These are phyloP conservation scores for Phytophthora nicotianae DNA, from an alignment of 352 stramenopile species.

Conservation along the genomic window DNA sequence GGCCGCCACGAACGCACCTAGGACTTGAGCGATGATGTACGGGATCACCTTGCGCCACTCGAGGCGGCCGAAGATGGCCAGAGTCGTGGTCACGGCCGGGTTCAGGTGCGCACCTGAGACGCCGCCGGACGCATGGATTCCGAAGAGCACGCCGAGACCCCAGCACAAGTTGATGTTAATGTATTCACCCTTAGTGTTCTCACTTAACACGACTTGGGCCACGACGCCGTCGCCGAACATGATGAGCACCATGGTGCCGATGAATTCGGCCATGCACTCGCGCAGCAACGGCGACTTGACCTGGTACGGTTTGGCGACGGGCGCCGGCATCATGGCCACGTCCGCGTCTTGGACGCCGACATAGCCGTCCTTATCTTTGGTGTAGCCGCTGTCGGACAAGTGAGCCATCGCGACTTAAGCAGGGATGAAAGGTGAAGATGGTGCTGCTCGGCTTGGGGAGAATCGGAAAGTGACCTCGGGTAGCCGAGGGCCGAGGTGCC, in stretches of 20 bases:
- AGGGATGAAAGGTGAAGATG: not conserved
- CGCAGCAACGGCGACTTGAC: conserved; percentile 46
- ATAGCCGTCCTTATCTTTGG: conserved; percentile 38
- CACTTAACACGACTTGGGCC: conserved; percentile 57
- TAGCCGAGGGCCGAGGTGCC: not conserved
- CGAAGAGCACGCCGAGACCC: conserved; percentile 74
- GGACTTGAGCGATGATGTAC: conserved; percentile 50
- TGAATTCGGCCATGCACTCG: conserved; percentile 68
- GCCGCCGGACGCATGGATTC: conserved; percentile 62
- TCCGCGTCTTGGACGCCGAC: conserved; percentile 30
- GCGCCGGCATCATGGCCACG: conserved; percentile 29
- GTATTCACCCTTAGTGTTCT: conserved; percentile 63
- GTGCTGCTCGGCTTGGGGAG: conserved; percentile 11
- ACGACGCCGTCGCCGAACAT: conserved; percentile 71
- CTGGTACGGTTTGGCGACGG: conserved; percentile 31
- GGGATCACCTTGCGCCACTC: conserved; percentile 57
- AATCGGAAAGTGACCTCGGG: conserved; percentile 17
- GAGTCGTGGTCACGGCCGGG: conserved; percentile 60
- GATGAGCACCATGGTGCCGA: conserved; percentile 71
- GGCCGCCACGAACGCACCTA: conserved; percentile 55
- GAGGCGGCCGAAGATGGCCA: conserved; percentile 52
- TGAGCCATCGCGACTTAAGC: conserved; percentile 14
- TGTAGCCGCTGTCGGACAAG: conserved; percentile 33
- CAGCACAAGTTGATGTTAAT: conserved; percentile 77
- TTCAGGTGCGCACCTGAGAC: conserved; percentile 73